Evolutionary conservation across 495 filamentous ascomycete species (phyloP), one percentile per base, ranked within the genome.

Genomic region (Elaphomyces granulatus): DNA sequence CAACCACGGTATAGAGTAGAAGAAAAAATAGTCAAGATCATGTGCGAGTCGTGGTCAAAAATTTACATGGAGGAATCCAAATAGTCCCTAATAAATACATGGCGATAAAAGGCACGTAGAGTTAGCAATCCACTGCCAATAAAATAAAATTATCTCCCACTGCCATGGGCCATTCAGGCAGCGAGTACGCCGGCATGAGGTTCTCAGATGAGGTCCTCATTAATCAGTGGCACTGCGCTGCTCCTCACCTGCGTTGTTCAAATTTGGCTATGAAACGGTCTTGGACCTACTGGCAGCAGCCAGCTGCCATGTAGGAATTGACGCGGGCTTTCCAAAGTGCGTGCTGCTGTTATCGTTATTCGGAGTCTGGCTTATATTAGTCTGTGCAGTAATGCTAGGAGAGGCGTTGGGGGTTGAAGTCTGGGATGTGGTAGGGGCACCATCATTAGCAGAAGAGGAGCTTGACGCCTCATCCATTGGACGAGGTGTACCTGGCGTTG

Each of bases 281-380:
- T 65, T 68, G 26, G 61, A 68, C 51, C 75, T 75, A 52, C 70
- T 77, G 33, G 78, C 71, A 32, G 77, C 74, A 14, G 80, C 77
- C 74, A 93, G 74, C 60, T 94, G 87, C 87, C 87, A 94, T 1
- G 80, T 74, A 1, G 87, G 87, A 48, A 94, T 94, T n/a, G 80
- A 79, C 6, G 81, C 76, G 52, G 61, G 66, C 10, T 67, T 61
- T 40, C 61, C 64, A 26, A 71, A 63, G 21, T 65, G 54, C 45
- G 60, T 54, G 45, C 46, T 63, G 43, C 52, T 61, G 42, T 60
- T 58, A 47, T 49, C 58, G 33, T 56, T 47, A 48, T 58, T 64
- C 21, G 59, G 48, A 8, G 59, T 54, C 15, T 59, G 48, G 39
- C 56, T 43, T 17, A 50, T 51, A 20, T 61, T 49, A 12, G 61